Conservation (phyloP, 257 asterid species). For the Rauvolfia tetraphylla region DNA sequence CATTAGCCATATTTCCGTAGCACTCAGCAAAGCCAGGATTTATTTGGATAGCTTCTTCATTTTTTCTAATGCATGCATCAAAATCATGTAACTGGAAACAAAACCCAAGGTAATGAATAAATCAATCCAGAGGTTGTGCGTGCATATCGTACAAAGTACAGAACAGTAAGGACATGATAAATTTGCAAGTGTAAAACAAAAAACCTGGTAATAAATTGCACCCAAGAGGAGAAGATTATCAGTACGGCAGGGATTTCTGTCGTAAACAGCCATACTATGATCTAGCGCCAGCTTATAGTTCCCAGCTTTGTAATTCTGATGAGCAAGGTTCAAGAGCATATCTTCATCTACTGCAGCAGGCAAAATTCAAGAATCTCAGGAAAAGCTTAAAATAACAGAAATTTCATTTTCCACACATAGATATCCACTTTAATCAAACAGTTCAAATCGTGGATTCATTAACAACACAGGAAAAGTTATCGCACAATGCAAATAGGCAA, state of each 20-base stretch:
- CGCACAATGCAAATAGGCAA: no score
- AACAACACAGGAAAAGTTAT: no score
- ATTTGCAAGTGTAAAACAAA: not conserved
- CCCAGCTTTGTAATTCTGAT: constrained; percentile 85
- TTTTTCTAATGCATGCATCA: constrained; percentile 81
- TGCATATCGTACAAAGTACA: constrained; percentile 6
- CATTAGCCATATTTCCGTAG: constrained; percentile 99
- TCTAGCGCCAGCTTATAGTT: constrained; percentile 87
- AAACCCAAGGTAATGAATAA: not conserved
- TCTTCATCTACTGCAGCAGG: constrained; percentile 76
- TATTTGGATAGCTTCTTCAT: constrained; percentile 88
- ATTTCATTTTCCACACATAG: not conserved
- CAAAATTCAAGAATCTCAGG: constrained; percentile 13
- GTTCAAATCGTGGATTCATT: no score
- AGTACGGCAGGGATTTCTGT: constrained; percentile 78
- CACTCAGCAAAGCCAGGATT: constrained; percentile 98
- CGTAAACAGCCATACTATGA: constrained; percentile 82
- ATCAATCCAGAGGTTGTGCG: not conserved
- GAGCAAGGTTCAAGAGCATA: constrained; percentile 74
- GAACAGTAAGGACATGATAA: not conserved
- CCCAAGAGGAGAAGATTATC: constrained; percentile 96
- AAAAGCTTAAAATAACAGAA: not conserved
- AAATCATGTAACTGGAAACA: constrained; percentile 74
- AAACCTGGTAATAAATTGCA: constrained; percentile 89
- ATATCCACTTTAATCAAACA: not conserved